These are phyloP conservation scores for Bipolaris bicolor DNA, from an alignment of 2,329 filamentous ascomycete genomes.

Conservation along the genomic window DNA sequence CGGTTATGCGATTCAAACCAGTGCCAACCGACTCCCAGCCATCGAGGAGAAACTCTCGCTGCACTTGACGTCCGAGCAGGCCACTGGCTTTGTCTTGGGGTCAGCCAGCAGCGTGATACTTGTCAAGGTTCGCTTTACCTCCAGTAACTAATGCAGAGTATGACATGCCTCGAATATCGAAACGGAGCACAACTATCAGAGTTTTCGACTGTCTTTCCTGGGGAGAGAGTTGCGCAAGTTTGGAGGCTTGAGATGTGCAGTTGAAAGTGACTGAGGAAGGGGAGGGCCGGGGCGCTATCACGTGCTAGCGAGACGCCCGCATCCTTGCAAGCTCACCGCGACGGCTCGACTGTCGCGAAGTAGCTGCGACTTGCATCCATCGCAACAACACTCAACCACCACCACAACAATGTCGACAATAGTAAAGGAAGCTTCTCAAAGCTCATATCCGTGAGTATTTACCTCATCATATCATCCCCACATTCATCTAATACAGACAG, in stretches of 20 bases:
- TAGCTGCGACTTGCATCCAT: constrained; percentile 10
- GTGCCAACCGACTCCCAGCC: constrained; percentile 61
- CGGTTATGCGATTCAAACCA: constrained; percentile 73
- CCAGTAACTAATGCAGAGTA: constrained; percentile 77
- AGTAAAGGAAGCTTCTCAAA: constrained; percentile 75
- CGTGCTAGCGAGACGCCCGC: constrained; percentile 14
- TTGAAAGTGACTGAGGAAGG: neutral
- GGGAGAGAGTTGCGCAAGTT: neutral
- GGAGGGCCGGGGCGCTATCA: constrained; percentile 8
- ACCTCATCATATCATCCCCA: too few relatives aligned
- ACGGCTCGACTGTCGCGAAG: constrained; percentile 21
- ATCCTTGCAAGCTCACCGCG: constrained; percentile 18
- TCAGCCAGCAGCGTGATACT: constrained; percentile 20
- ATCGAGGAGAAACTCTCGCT: constrained; percentile 69
- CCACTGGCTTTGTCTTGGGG: constrained; percentile 64
- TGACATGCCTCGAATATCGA: constrained; percentile 34
- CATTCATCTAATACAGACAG: constrained; percentile 44
- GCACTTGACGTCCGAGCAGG: constrained; percentile 79
- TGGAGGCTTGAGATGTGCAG: neutral
- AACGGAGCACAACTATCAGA: neutral
- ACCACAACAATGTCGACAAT: constrained; percentile 76
- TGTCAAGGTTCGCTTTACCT: constrained; percentile 48
- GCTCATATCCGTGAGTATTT: constrained; percentile 67
- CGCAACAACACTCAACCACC: constrained; percentile 6
- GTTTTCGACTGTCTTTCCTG: neutral